A percentile compares a stretch with the other conserved stretches of the same genome.
phyloP scores from a whole-genome alignment of 768 basidiomycete genomes.

The Rhodotorula taiwanensis region DNA sequence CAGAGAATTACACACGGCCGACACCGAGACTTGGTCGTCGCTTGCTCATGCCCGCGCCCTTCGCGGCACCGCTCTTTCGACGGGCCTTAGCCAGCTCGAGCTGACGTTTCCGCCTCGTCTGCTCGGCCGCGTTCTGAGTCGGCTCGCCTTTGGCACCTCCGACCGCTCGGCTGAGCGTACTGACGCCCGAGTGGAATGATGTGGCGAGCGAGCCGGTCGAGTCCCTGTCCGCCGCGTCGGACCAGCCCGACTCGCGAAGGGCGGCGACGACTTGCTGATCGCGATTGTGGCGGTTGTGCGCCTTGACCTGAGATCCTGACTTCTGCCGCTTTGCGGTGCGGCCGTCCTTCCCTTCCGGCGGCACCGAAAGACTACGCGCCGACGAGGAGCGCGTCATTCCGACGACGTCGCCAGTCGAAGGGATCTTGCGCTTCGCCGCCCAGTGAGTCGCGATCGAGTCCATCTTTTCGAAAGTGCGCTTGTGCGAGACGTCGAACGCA shows the following conservation, averaged over 20 bases:
- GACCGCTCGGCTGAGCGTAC: background rate
- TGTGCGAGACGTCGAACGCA: slow-evolving; percentile 4
- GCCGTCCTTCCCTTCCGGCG: too few relatives aligned
- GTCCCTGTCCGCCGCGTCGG: background rate
- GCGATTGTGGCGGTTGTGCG: too few relatives aligned
- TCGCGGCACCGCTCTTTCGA: slow-evolving; percentile 17
- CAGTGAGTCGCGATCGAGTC: slow-evolving; percentile 35
- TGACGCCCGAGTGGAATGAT: background rate
- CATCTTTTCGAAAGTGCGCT: slow-evolving; percentile 22
- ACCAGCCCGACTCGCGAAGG: slow-evolving; percentile 17
- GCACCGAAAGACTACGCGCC: background rate
- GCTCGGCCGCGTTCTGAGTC: slow-evolving; percentile 11
- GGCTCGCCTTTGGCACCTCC: background rate
- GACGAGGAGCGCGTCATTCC: background rate
- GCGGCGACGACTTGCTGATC: slow-evolving; percentile 13
- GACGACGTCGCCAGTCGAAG: background rate
- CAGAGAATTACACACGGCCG: slow-evolving; percentile 15
- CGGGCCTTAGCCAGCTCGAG: slow-evolving; percentile 34
- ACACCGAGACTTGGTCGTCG: slow-evolving; percentile 9
- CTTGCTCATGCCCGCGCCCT: background rate
- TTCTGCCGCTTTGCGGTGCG: too few relatives aligned
- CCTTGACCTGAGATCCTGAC: too few relatives aligned
- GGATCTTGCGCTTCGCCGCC: slow-evolving; percentile 26
- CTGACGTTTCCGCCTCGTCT: slow-evolving; percentile 14
- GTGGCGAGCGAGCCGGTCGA: slow-evolving; percentile 2